Evolutionary conservation across 495 filamentous ascomycete genomes (phyloP).

Genomic region (Neurospora sp.): DNA sequence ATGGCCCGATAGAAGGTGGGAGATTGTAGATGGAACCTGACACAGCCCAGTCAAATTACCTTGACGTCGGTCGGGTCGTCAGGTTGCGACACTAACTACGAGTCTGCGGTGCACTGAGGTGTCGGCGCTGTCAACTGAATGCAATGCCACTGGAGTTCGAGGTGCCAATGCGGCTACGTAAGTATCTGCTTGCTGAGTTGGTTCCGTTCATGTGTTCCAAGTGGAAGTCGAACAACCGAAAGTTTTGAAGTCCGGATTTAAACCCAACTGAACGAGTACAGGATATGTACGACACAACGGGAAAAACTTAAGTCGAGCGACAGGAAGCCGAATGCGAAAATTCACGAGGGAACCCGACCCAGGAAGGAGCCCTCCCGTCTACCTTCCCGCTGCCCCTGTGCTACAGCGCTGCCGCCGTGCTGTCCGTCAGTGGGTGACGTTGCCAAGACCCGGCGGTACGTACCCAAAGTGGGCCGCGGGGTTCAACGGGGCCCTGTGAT

Average conservation of each 20-base stretch:
- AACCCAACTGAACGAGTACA: background rate
- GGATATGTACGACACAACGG: background rate
- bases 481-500: background rate
- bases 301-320: background rate
- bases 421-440: background rate
- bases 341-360: background rate
- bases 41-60: conserved; percentile 11
- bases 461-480: background rate
- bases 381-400: background rate
- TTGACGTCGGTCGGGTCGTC: background rate
- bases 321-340: background rate
- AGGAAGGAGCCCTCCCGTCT: background rate
- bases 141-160: background rate
- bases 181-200: background rate
- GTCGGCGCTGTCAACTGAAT: background rate
- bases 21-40: background rate
- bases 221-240: background rate
- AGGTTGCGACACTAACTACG: background rate
- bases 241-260: background rate
- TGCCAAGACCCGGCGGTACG: background rate
- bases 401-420: background rate
- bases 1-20: background rate
- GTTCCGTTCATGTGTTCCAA: background rate
- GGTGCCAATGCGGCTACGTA: background rate
- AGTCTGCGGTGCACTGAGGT: background rate